A percentile compares a stretch with the other conserved stretches of the same genome.
These are phyloP conservation scores for Aspergillus heteromorphus DNA, from an alignment of 495 filamentous ascomycete genomes.

Conservation along the genomic window DNA sequence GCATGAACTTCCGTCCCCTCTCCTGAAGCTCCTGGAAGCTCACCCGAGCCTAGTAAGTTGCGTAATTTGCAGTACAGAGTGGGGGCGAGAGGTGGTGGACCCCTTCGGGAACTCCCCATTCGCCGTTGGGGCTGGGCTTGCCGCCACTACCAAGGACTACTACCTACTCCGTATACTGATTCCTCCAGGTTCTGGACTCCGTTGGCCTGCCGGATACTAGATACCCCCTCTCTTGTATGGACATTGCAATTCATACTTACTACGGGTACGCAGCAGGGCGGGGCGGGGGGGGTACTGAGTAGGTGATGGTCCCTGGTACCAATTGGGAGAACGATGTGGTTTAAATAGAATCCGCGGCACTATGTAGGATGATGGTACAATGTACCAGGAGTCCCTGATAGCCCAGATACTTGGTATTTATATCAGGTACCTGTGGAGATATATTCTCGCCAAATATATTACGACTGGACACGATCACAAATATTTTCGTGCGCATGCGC, in stretches of 20 bases:
- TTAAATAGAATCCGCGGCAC: background rate
- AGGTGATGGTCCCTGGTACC: no score
- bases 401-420: background rate
- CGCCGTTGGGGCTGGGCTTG: slow-evolving; percentile 4
- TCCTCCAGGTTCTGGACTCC: background rate
- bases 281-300: no score
- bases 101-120: background rate
- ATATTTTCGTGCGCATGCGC: background rate
- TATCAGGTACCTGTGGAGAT: background rate
- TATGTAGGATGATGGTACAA: background rate
- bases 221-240: no score
- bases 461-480: background rate
- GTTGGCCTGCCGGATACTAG: background rate
- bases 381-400: background rate
- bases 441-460: background rate
- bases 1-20: background rate
- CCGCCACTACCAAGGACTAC: background rate
- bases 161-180: no score
- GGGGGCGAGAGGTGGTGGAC: background rate
- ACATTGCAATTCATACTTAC: no score
- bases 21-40: no score
- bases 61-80: slow-evolving; percentile 9
- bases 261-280: no score
- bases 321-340: no score
- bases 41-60: slow-evolving; percentile 3